A percentile compares a stretch with the other conserved stretches of the same genome.
These are phyloP conservation scores for Boletus pseudo-olivaceus DNA, from an alignment of 768 basidiomycete species.

Conservation along the genomic window DNA sequence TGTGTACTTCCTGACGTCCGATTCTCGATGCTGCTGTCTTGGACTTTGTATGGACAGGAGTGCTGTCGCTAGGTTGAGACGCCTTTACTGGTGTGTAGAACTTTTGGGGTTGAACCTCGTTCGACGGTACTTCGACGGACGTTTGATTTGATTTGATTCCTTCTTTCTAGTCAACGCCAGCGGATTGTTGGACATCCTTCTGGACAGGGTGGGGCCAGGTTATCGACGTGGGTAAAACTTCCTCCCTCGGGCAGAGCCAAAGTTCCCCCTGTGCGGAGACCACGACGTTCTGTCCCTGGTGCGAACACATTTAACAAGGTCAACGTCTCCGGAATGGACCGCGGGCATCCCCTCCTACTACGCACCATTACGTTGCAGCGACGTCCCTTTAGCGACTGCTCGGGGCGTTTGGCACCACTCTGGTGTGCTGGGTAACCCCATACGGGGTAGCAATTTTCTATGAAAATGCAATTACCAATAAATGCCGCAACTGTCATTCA, in stretches of 20 bases:
- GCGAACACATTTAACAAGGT: not conserved
- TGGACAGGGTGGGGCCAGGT: not conserved
- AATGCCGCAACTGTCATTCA: no score
- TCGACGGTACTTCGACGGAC: not conserved
- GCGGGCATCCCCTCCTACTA: not conserved
- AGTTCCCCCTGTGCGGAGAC: not conserved
- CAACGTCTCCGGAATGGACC: not conserved
- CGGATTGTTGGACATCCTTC: not conserved
- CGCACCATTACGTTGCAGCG: not conserved
- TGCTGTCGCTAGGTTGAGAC: not conserved
- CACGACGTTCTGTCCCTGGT: not conserved
- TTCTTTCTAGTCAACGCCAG: not conserved
- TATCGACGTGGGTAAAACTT: not conserved
- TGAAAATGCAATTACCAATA: not conserved
- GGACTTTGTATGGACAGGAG: not conserved
- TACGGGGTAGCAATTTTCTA: not conserved
- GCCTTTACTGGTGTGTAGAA: not conserved
- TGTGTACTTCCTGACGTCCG: not conserved
- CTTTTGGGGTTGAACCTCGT: not conserved
- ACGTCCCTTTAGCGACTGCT: not conserved
- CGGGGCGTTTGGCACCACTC: not conserved
- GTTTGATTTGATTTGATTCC: not conserved
- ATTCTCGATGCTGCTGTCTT: not conserved
- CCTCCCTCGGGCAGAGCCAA: not conserved
- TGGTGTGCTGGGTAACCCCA: not conserved